phyloP scores from a whole-genome alignment of 2,329 filamentous ascomycete genomes.

The Rutstroemia sydowiana region DNA sequence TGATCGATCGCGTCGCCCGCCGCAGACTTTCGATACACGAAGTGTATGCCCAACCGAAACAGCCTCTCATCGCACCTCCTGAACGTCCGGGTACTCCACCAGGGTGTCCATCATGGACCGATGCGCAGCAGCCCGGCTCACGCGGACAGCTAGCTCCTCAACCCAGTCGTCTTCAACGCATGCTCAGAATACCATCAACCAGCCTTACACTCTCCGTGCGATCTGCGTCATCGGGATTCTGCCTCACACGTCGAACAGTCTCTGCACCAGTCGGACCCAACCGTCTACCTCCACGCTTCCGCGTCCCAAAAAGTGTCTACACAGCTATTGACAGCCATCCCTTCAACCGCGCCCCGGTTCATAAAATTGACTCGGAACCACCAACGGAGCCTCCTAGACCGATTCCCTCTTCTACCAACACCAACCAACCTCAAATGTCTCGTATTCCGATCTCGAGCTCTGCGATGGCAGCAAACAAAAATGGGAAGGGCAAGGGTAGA shows the following conservation, averaged over 20 bases:
- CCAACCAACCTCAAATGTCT: not conserved
- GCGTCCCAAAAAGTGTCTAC: slow-evolving; percentile 28
- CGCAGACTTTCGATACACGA: slow-evolving; percentile 19
- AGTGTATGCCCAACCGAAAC: slow-evolving; percentile 28
- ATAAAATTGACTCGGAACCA: slow-evolving; percentile 7
- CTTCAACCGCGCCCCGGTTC: slow-evolving; percentile 21
- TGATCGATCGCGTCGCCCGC: slow-evolving; percentile 18
- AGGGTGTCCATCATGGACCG: slow-evolving; percentile 31
- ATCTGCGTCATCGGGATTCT: not conserved
- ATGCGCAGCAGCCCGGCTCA: slow-evolving; percentile 18
- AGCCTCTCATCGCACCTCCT: slow-evolving; percentile 24
- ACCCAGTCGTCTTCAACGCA: slow-evolving; percentile 18
- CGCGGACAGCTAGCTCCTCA: not conserved
- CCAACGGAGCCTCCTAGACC: slow-evolving; percentile 1
- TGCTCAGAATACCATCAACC: slow-evolving; percentile 17
- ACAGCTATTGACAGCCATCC: slow-evolving; percentile 26
- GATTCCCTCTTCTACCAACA: not conserved
- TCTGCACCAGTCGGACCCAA: slow-evolving; percentile 1
- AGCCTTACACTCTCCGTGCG: slow-evolving; percentile 10
- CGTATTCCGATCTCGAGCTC: not conserved
- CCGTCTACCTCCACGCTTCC: slow-evolving; percentile 18
- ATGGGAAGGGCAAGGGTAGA: not conserved
- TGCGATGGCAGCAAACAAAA: not conserved
- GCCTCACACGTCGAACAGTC: not conserved
- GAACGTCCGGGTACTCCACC: slow-evolving; percentile 26